Evolutionary conservation across 306 rosid species (phyloP).

Genomic region (Cercis canadensis): DNA sequence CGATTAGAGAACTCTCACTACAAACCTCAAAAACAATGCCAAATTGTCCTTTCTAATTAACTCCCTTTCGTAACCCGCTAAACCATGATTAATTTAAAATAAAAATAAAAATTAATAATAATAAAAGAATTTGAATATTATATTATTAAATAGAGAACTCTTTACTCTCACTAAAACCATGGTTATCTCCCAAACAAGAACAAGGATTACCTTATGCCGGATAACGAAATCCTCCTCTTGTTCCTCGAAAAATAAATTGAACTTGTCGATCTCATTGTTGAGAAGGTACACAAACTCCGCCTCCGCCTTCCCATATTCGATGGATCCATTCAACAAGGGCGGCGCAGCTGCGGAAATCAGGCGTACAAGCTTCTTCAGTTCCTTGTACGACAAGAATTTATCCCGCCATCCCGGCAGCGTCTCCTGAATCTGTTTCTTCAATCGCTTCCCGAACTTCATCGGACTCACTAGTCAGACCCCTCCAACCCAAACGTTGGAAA

Average conservation of each 20-base stretch:
- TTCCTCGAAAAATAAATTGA: constrained; percentile 79
- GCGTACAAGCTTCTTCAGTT: constrained; percentile 73
- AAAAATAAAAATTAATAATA: no score
- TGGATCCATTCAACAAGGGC: constrained; percentile 36
- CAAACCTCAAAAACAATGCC: no score
- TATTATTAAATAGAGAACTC: no score
- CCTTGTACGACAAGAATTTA: constrained; percentile 83
- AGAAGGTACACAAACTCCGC: constrained; percentile 67
- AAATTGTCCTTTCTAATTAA: no score
- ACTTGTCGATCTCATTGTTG: constrained; percentile 88
- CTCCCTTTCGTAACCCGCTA: no score
- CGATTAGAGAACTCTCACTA: no score
- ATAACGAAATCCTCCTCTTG: constrained; percentile 88
- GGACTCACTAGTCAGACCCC: neutral
- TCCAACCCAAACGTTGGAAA: neutral
- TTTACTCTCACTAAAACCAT: no score
- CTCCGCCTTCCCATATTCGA: constrained; percentile 53
- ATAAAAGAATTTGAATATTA: no score
- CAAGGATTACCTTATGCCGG: constrained; percentile 58
- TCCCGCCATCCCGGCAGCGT: constrained; percentile 81
- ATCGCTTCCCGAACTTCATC: constrained; percentile 87
- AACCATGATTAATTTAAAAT: no score
- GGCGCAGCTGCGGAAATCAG: constrained; percentile 48
- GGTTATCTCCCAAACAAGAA: no score
- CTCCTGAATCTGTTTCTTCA: constrained; percentile 75